Evolutionary conservation across 2,329 filamentous ascomycete species (phyloP).

Genomic region (Colletotrichum cereale): DNA sequence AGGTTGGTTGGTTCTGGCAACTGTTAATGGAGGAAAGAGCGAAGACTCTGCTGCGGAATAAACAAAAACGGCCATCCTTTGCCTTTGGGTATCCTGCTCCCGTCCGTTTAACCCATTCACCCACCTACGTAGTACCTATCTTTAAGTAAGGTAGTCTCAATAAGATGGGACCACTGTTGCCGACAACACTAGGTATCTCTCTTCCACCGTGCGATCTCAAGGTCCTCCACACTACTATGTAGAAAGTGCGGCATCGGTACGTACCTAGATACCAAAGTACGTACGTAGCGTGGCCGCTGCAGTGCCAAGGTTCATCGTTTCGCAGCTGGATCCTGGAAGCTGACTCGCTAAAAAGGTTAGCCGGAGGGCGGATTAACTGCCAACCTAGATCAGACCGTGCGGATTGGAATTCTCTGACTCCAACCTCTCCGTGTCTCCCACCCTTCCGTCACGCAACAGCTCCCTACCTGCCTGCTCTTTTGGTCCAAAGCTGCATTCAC

Average conservation of each 20-base stretch:
- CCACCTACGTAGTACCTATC: too few relatives aligned
- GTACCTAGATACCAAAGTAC: constrained; percentile 11
- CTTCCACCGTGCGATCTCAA: not conserved
- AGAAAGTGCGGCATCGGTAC: not conserved
- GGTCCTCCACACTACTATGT: not conserved
- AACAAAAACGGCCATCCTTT: constrained; percentile 10
- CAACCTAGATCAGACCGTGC: constrained; percentile 44
- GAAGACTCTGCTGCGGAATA: not conserved
- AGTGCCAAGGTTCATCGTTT: constrained; percentile 25
- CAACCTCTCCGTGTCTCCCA: constrained; percentile 41
- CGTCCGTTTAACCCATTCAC: not conserved
- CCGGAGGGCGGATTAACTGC: constrained; percentile 41
- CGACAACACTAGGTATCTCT: not conserved
- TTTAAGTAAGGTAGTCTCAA: not conserved
- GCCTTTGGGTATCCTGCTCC: not conserved
- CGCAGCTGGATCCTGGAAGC: constrained; percentile 38
- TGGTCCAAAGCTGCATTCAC: constrained; percentile 24
- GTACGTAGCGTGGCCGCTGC: constrained; percentile 2
- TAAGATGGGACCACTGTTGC: not conserved
- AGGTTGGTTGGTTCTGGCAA: not conserved
- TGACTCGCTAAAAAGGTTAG: constrained; percentile 36
- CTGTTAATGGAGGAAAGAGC: constrained; percentile 4
- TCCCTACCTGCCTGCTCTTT: constrained; percentile 4
- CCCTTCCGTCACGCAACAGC: constrained; percentile 25
- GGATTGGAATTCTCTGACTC: constrained; percentile 45